Evolutionary conservation across 306 rosid species (phyloP).

Genomic region (Pueraria montana): DNA sequence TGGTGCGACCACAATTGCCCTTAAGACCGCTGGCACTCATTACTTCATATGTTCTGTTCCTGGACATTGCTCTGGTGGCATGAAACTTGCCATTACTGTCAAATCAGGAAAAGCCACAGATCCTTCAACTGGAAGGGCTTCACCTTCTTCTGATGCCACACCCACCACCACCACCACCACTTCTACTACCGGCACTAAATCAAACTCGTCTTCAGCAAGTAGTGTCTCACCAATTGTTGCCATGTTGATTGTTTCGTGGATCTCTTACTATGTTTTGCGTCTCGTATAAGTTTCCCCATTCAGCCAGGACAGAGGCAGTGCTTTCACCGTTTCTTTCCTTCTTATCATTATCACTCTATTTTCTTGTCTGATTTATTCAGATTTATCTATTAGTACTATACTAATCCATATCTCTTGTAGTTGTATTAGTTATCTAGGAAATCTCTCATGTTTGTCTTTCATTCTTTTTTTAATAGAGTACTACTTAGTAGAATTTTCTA

Average conservation of each 20-base stretch:
- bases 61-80: slow-evolving; percentile 85
- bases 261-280: slow-evolving; percentile 43
- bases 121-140: slow-evolving; percentile 46
- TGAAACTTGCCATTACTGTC: slow-evolving; percentile 83
- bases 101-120: slow-evolving; percentile 53
- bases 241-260: slow-evolving; percentile 48
- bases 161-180: slow-evolving; percentile 48
- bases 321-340: slow-evolving; percentile 47
- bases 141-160: slow-evolving; percentile 51
- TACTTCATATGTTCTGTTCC: slow-evolving; percentile 72
- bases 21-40: slow-evolving; percentile 77
- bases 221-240: slow-evolving; percentile 48
- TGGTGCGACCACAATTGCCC: slow-evolving; percentile 76
- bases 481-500: background rate
- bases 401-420: slow-evolving; percentile 8
- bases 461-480: background rate
- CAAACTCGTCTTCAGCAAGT: slow-evolving; percentile 54
- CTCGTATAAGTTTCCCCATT: slow-evolving; percentile 24
- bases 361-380: slow-evolving; percentile 29
- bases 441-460: background rate
- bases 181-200: background rate
- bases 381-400: slow-evolving; percentile 27
- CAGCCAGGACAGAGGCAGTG: slow-evolving; percentile 94
- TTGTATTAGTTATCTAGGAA: slow-evolving; percentile 28
- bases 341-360: background rate